Evolutionary conservation across 2,329 filamentous ascomycete genomes (phyloP), one percentile per base, ranked within the genome.

Genomic region (Epicoccum nigrum): DNA sequence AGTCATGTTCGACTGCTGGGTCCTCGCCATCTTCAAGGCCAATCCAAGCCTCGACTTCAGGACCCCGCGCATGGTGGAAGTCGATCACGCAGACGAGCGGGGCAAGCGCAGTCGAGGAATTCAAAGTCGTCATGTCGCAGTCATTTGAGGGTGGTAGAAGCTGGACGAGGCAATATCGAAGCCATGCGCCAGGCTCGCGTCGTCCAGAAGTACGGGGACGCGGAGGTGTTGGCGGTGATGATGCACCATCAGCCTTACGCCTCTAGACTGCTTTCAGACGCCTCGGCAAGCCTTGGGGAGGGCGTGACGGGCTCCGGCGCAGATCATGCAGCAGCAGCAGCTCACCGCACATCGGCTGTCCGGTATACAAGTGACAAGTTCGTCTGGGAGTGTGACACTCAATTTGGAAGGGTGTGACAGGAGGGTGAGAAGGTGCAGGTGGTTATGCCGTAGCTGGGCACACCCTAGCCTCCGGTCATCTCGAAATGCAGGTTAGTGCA

Each of bases 11-110:
- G 37, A 76, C 79, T 3, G 89, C 89, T 9, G 93, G 91, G 74
- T 97, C 92, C 51, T 78, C 80, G 45, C 86, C 89, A 62, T 92
- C 86, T 16, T 86, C 77, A 27, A 77, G 84, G 55, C 91, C 92
- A 69, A 96, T 90, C 89, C 93, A 97, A 65, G 82, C 84, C 78
- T 97, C 92, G 49, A 97, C 89, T 77, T 99, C 94, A 25, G 94
- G 94, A 7, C 94, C 94, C 71, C 78, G 72, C 41, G 78, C 78
- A 65, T 82, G 79, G 65, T 82, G 78, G 59, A 82, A 82, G 62
- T 79, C 79, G 55, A 82, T 79, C 38, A 82, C 73, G 67, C 76
- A 79, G 55, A 81, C 74, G 37, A 81, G 60, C 34, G 63, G 63
- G 32, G 56, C 53, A 16, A 63, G 62, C 30, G 34, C 49, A 34